Evolutionary conservation across 1,139 yeast species (phyloP).

Genomic region (Suhomyces bribrorum): DNA sequence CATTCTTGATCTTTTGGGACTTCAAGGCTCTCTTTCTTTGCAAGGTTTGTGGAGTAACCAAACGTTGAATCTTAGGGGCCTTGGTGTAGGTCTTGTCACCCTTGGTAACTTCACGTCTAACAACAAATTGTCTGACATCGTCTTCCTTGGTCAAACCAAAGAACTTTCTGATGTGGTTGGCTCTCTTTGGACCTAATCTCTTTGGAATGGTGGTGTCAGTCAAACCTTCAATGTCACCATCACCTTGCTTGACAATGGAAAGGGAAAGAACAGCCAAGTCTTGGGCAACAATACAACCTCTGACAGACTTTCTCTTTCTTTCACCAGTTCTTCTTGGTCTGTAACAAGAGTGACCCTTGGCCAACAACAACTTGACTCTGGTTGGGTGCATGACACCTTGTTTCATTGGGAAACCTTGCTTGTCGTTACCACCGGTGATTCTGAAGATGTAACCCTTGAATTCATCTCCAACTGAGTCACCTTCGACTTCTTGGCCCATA

Average conservation of each 20-base stretch:
- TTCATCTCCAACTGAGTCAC: slow-evolving; percentile 97
- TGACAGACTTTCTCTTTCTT: slow-evolving; percentile 99
- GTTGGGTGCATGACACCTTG: slow-evolving; percentile 99
- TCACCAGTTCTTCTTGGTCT: slow-evolving; percentile 99
- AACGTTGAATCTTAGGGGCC: slow-evolving; percentile 99
- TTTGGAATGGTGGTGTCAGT: slow-evolving; percentile 94
- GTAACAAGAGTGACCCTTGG: slow-evolving; percentile 98
- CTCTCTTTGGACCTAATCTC: slow-evolving; percentile 99
- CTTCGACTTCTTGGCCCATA: slow-evolving; percentile 99
- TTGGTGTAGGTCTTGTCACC: slow-evolving; percentile 99
- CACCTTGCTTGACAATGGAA: slow-evolving; percentile 97
- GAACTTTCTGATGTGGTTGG: slow-evolving; percentile 99
- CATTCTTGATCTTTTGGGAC: slow-evolving; percentile 92
- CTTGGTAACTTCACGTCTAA: slow-evolving; percentile 97
- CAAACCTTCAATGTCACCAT: slow-evolving; percentile 90
- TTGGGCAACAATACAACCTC: slow-evolving; percentile 98
- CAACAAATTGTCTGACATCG: slow-evolving; percentile 91
- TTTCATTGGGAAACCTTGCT: slow-evolving; percentile 99
- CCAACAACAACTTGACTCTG: slow-evolving; percentile 95
- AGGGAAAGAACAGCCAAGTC: slow-evolving; percentile 95
- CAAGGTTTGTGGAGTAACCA: slow-evolving; percentile 97
- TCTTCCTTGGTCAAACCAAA: slow-evolving; percentile 98
- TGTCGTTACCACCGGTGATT: slow-evolving; percentile 99
- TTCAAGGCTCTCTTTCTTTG: slow-evolving; percentile 99
- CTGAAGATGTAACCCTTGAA: slow-evolving; percentile 99